phyloP scores from a whole-genome alignment of 768 basidiomycete genomes.

The Lactarius vividus region DNA sequence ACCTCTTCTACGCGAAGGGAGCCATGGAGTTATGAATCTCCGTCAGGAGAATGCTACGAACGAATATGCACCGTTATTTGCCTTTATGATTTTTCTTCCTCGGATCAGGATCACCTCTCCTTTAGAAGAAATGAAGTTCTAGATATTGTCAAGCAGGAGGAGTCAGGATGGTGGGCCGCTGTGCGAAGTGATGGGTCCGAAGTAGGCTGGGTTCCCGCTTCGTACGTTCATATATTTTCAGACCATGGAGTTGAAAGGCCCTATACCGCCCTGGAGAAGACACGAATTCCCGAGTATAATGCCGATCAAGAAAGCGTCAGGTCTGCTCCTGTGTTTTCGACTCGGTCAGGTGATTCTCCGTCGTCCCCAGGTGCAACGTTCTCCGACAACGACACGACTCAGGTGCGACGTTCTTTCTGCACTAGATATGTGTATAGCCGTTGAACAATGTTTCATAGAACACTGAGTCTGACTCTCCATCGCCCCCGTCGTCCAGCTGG shows the following conservation, averaged over 20 bases:
- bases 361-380: conserved; percentile 5
- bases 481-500: neutral
- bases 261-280: conserved; percentile 42
- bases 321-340: conserved; percentile 36
- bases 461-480: neutral
- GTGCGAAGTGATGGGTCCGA: conserved; percentile 49
- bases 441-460: neutral
- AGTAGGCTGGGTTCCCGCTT: conserved; percentile 76
- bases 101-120: conserved; percentile 58
- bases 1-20: conserved; percentile 3
- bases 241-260: conserved; percentile 51
- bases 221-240: conserved; percentile 58
- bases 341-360: conserved; percentile 21
- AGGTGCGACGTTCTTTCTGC: conserved; percentile 1
- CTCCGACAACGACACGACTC: conserved; percentile 8
- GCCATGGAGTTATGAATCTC: conserved; percentile 27
- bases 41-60: conserved; percentile 35
- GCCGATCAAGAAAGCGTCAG: conserved; percentile 44
- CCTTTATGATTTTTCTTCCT: conserved; percentile 63
- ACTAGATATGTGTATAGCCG: neutral
- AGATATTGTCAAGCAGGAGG: conserved; percentile 63
- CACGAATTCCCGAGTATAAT: conserved; percentile 43
- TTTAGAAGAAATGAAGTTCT: conserved; percentile 68
- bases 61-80: conserved; percentile 56
- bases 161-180: conserved; percentile 82